Evolutionary conservation across 177 flowering plant genomes (phyloP).

Genomic region (Vitis hybrid): DNA sequence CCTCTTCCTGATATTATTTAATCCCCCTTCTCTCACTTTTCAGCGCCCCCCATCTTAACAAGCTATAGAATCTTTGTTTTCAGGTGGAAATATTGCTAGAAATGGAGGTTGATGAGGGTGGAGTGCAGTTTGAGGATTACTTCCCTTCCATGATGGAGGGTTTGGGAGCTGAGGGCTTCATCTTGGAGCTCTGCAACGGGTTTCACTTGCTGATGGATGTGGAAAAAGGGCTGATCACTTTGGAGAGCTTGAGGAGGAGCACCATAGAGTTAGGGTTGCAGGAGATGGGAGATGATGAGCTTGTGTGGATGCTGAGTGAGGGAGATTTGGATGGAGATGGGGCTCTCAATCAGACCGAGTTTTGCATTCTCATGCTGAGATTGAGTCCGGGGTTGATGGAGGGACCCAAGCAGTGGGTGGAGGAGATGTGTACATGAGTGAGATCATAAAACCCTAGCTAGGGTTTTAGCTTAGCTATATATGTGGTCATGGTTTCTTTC

Average conservation of each 20-base stretch:
- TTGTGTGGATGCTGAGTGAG: constrained; percentile 27
- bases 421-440: no score
- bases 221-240: constrained; percentile 29
- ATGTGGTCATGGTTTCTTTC: no score
- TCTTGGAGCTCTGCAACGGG: constrained; percentile 30
- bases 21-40: neutral
- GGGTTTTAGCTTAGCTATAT: no score
- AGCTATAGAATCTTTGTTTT: neutral
- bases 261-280: constrained; percentile 21
- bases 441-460: no score
- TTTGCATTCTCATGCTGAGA: constrained; percentile 34
- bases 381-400: constrained; percentile 31
- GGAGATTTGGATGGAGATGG: constrained; percentile 36
- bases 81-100: no score
- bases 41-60: neutral
- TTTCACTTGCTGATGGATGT: constrained; percentile 27
- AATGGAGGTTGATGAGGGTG: no score
- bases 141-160: constrained; percentile 25
- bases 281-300: constrained; percentile 27
- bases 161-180: constrained; percentile 30
- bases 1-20: neutral
- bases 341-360: constrained; percentile 29
- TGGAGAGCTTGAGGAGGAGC: constrained; percentile 32
- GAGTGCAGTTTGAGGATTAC: constrained; percentile 5
- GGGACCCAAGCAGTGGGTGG: constrained; percentile 8